These are phyloP conservation scores for Penicillium cataractarum DNA, from an alignment of 495 filamentous ascomycete species.

Conservation along the genomic window DNA sequence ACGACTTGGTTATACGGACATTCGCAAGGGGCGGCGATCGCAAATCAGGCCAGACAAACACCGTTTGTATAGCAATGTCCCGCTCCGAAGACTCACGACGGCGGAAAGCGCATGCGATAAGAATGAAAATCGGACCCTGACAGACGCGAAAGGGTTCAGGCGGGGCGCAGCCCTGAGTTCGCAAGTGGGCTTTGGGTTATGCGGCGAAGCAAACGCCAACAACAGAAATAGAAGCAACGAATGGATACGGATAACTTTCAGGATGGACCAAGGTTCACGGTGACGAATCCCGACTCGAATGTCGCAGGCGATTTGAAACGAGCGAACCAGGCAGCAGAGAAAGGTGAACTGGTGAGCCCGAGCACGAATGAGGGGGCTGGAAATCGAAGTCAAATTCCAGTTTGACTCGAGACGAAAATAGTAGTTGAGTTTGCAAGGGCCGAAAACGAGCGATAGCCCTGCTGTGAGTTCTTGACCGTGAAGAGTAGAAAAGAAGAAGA, in stretches of 20 bases:
- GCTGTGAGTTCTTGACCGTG: neutral
- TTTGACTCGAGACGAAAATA: neutral
- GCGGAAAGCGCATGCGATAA: neutral
- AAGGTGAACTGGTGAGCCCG: neutral
- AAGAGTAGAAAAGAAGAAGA: constrained; percentile 8
- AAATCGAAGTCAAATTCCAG: neutral
- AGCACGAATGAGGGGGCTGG: neutral
- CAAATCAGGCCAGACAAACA: neutral
- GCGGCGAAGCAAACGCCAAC: constrained; percentile 1
- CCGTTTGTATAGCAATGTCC: neutral
- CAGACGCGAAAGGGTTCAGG: neutral
- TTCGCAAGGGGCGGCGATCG: neutral
- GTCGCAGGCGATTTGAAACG: neutral
- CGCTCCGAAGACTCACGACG: neutral
- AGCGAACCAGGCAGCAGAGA: constrained; percentile 1
- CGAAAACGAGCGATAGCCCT: constrained; percentile 14
- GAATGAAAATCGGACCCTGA: constrained; percentile 1
- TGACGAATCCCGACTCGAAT: too few relatives aligned
- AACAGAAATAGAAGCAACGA: constrained; percentile 7
- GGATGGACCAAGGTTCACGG: neutral
- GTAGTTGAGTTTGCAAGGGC: neutral
- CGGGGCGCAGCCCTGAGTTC: constrained; percentile 5
- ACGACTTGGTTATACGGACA: neutral
- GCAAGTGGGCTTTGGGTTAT: neutral
- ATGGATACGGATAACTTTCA: neutral